Evolutionary conservation across 257 asterid species (phyloP), one percentile per base, ranked within the genome.

Genomic region (Solanum chmielewskii): DNA sequence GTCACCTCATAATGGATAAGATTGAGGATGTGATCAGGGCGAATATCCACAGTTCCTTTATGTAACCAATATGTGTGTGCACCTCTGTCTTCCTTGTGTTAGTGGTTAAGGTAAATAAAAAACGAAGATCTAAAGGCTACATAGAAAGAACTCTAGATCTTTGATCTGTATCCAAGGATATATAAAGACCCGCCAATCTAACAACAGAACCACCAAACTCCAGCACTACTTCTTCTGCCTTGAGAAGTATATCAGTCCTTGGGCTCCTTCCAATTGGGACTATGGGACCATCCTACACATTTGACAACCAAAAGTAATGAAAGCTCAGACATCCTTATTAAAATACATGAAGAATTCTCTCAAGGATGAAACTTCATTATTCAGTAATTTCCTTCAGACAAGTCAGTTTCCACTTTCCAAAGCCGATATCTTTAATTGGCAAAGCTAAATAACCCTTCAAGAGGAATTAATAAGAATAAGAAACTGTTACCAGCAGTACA

Each of bases 181-280:
- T 97, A 91, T 96, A 97, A 77, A 97, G 99, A 88, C 99, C 99
- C 85, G 99, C 98, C 88, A 97, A 91, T 95, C 99, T 94, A 89
- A 96, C 92, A 56, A 95, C 98, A 68, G 94, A 96, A 64, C 99
- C 99, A 33, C 96, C 98, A 49, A 94, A 91, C 81, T 97, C 99
- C 90, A 95, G 88, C 66, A 90, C 98, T 88, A 90, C 93, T 89
- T 94, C 89, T 93, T 97, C 99, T 25, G 99, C 93, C 88, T 89
- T 93, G 47, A 96, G 94, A 92, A 97, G 96, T 60, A 89, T 89
- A 89, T 97, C 99, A 21, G 99, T 93, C 89, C 99, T 94, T 66
- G 98, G 97, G 91, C 98, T 95, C 89, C 90, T 93, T 87, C 98
- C 99, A 71, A 97, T 86, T 23, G 98, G 99, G 81, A 97, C 98